These are phyloP conservation scores for Wallacemonas collosoma DNA, from an alignment of 208 protist species.

Conservation along the genomic window DNA sequence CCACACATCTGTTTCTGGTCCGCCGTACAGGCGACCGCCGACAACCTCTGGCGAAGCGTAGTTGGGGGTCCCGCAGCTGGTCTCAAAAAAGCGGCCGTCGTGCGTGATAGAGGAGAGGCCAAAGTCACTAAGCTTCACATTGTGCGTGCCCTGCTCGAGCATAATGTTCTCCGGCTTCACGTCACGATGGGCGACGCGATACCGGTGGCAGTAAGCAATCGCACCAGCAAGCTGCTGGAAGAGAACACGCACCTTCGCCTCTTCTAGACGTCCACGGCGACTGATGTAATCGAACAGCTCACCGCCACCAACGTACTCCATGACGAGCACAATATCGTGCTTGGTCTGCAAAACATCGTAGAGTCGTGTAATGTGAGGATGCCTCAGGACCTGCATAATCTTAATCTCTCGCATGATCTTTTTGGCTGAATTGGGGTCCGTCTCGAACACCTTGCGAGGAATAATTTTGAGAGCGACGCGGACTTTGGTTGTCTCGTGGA, in stretches of 20 bases:
- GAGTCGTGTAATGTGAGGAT: constrained; percentile 98
- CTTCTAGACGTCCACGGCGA: constrained; percentile 89
- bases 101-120: constrained; percentile 80
- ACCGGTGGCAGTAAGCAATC: constrained; percentile 97
- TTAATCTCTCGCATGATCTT: constrained; percentile 96
- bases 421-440: constrained; percentile 77
- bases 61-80: constrained; percentile 87
- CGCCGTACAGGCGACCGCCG: constrained; percentile 69
- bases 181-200: constrained; percentile 90
- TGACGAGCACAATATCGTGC: constrained; percentile 97
- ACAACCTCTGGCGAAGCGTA: constrained; percentile 89
- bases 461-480: constrained; percentile 85
- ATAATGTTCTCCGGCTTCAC: constrained; percentile 93
- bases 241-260: constrained; percentile 87
- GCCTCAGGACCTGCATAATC: constrained; percentile 96
- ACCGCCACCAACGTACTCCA: constrained; percentile 98
- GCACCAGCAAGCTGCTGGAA: constrained; percentile 98
- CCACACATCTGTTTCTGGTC: constrained; percentile 85
- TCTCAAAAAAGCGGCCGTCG: constrained; percentile 84
- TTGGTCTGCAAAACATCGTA: constrained; percentile 97
- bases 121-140: constrained; percentile 88
- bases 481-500: constrained; percentile 94
- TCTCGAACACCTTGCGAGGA: constrained; percentile 73
- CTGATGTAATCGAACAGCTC: constrained; percentile 99
- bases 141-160: constrained; percentile 61